phyloP scores from a whole-genome alignment of 257 asterid species.

The Scutellaria minor region DNA sequence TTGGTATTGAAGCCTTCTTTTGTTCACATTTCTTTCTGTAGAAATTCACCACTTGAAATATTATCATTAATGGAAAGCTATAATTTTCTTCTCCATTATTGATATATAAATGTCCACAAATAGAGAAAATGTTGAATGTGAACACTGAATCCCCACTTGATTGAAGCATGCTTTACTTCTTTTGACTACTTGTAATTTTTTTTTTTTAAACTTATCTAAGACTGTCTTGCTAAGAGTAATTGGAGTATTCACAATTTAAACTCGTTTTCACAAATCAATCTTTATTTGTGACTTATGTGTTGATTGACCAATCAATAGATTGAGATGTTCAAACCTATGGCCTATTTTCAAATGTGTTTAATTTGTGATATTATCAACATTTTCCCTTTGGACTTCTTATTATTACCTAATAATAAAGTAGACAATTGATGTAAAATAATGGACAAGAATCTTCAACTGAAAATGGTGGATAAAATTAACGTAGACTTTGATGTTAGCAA shows the following conservation, averaged over 20 bases:
- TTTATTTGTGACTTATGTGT: no score
- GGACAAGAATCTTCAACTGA: slow-evolving; percentile 27
- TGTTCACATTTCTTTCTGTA: slow-evolving; percentile 40
- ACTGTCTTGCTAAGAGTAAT: no score
- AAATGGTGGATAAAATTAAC: slow-evolving; percentile 28
- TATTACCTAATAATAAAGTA: slow-evolving; percentile 17
- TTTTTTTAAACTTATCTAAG: no score
- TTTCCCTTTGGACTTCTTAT: slow-evolving; percentile 5
- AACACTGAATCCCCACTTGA: slow-evolving; percentile 22
- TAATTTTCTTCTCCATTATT: slow-evolving; percentile 2
- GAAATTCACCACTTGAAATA: neutral
- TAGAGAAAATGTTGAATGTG: slow-evolving; percentile 23
- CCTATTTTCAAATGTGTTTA: no score
- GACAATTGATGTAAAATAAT: neutral
- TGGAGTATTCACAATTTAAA: no score
- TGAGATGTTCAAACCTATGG: no score
- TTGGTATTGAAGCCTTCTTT: slow-evolving; percentile 37
- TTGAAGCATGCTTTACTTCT: slow-evolving; percentile 5
- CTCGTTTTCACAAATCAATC: no score
- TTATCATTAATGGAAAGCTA: neutral
- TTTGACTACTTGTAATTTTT: neutral
- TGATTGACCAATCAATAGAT: no score
- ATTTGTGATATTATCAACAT: neutral
- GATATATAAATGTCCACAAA: neutral
- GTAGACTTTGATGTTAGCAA: slow-evolving; percentile 39